phyloP scores from a whole-genome alignment of 768 basidiomycete species.

The Boletus rubroflammeus region DNA sequence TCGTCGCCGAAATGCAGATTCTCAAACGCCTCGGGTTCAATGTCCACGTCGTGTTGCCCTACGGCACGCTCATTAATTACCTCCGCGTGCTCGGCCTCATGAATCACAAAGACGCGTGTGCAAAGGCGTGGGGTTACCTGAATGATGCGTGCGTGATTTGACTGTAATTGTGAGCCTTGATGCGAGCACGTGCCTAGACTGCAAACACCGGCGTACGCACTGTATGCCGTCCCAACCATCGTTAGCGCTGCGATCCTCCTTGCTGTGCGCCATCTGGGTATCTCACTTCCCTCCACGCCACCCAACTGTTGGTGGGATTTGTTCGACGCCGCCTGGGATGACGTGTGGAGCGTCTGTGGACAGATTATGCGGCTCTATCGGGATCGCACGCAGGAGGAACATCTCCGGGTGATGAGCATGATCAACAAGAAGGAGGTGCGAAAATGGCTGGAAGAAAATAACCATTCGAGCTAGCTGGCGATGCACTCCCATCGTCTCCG shows the following conservation, averaged over 20 bases:
- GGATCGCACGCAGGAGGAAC: constrained; percentile 42
- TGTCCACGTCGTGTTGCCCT: constrained; percentile 88
- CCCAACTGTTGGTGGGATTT: constrained; percentile 89
- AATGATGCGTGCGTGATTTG: constrained; percentile 84
- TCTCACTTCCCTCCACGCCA: constrained; percentile 68
- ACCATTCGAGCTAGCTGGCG: constrained; percentile 7
- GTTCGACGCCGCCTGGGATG: constrained; percentile 90
- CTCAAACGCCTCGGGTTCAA: constrained; percentile 95
- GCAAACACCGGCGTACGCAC: constrained; percentile 88
- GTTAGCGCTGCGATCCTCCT: constrained; percentile 89
- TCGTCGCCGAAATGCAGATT: constrained; percentile 96
- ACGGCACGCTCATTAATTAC: constrained; percentile 94
- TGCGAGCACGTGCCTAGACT: constrained; percentile 47
- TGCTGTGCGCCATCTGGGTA: constrained; percentile 62
- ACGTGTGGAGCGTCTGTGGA: constrained; percentile 83
- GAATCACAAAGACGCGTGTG: constrained; percentile 63
- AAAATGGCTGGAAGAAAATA: constrained; percentile 71
- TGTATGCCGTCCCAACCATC: constrained; percentile 86
- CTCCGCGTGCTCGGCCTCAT: constrained; percentile 85
- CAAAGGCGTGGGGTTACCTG: constrained; percentile 87
- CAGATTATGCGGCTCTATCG: constrained; percentile 80
- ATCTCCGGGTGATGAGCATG: constrained; percentile 50
- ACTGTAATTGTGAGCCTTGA: neutral
- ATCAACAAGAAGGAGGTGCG: constrained; percentile 77
- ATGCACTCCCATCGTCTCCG: neutral